These are phyloP conservation scores for Phaseolus lunatus DNA, from an alignment of 306 rosid genomes.

Conservation along the genomic window DNA sequence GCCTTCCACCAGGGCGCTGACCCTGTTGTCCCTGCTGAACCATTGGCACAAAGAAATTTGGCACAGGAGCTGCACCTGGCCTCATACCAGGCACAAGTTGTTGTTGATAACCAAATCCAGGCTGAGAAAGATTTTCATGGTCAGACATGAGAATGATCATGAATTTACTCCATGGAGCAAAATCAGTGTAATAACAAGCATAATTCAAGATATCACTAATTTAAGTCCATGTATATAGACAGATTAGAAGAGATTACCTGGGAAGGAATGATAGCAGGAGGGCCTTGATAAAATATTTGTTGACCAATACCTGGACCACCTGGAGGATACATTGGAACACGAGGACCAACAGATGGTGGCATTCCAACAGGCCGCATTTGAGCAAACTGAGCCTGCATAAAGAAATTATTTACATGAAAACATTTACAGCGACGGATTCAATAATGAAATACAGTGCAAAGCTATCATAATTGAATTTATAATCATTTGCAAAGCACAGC, in stretches of 20 bases:
- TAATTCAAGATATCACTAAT: neutral
- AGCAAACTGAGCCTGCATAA: constrained; percentile 88
- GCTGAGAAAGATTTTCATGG: constrained; percentile 56
- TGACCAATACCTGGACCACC: constrained; percentile 98
- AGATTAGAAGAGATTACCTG: constrained; percentile 65
- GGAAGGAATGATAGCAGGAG: constrained; percentile 96
- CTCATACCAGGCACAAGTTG: constrained; percentile 99
- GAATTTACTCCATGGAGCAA: constrained; percentile 19
- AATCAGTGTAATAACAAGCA: neutral
- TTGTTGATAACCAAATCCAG: constrained; percentile 98
- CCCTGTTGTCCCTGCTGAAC: constrained; percentile 98
- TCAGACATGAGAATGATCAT: constrained; percentile 17
- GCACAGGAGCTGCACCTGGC: constrained; percentile 97
- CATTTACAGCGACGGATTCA: neutral
- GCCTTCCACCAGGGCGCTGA: constrained; percentile 97
- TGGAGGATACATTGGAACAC: constrained; percentile 96
- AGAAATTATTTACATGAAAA: constrained; percentile 17
- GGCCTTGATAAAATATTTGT: constrained; percentile 95
- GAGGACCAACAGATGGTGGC: constrained; percentile 90
- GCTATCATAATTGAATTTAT: constrained; percentile 14
- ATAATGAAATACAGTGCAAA: constrained; percentile 12
- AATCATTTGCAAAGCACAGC: neutral
- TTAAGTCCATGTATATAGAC: neutral
- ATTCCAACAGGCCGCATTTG: constrained; percentile 93
- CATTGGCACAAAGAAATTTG: constrained; percentile 96